Base-by-base conservation (phyloP, 1,139 yeast genomes). In the Suhomyces atakaporum region DNA sequence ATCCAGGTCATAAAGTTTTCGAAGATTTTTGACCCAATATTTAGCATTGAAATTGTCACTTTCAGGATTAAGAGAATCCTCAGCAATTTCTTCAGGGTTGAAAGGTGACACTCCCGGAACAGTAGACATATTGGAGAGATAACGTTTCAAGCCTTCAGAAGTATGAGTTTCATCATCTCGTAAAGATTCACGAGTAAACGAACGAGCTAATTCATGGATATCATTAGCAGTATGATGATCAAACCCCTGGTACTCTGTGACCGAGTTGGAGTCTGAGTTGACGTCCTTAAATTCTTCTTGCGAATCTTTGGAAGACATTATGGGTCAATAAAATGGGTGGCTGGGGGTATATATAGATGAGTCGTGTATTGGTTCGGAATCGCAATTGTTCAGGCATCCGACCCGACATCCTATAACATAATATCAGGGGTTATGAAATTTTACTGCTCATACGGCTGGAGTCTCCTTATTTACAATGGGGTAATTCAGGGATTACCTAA, bases 11-110 rank as follows among this genome's bases (percentile, higher is more conserved):
- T 65, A 62, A 42, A 83, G 57, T 39, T 75, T 73, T 45, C 78
- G 73, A 70, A 84, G 63, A 55, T 84, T 84, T 55, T 78, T 77
- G 41, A 85, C 80, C 95, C 95, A 88, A 38, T 72, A 78, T 49
- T 74, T 73, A 30, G 90, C 63, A 39, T 69, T 71, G 62, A 87
- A 87, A 9, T 75, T 56, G 10, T 74, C 79, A 18, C 78, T 65
- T 9, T 63, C 64, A 0, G 73, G 67, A 45, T 69, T 53, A 33
- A 58, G 53, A 6, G 40, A 29, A 3, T 52, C 56, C 14, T 46
- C 50, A 14, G 34, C 40, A 10, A 31, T 20, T 3, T 38, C 47
- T 9, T 39, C 44, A 2, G 22, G 47, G 19, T 49, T 42, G 38
- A 52, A 66, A 3, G 78, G 73, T 24, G 55, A 52, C 5, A 68